These are phyloP conservation scores for Rutidosis leptorrhynchoides DNA, from an alignment of 129 eudicot species.

Conservation along the genomic window DNA sequence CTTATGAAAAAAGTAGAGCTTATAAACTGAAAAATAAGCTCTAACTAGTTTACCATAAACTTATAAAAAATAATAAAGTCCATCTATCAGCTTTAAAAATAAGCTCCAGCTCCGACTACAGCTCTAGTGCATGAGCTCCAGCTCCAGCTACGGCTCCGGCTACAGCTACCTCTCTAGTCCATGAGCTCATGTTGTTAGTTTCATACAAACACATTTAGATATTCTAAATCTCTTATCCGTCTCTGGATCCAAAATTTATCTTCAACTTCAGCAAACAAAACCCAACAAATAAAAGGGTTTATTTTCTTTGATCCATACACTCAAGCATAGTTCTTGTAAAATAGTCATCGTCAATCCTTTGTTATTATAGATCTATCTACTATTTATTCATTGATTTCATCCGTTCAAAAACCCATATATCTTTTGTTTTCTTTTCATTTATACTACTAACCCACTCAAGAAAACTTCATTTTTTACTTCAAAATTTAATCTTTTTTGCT, in stretches of 20 bases:
- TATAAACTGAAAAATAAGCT: too few relatives aligned
- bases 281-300: constrained; percentile 28
- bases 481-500: neutral
- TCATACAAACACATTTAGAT: too few relatives aligned
- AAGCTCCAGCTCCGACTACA: too few relatives aligned
- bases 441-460: constrained; percentile 28
- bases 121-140: too few relatives aligned
- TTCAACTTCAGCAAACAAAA: constrained; percentile 25
- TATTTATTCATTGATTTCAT: constrained; percentile 37
- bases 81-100: too few relatives aligned
- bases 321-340: constrained; percentile 34
- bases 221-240: constrained; percentile 32
- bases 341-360: constrained; percentile 42
- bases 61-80: too few relatives aligned
- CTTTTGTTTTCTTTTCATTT: constrained; percentile 26
- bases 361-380: constrained; percentile 25
- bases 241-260: constrained; percentile 36
- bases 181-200: too few relatives aligned
- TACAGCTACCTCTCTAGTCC: too few relatives aligned
- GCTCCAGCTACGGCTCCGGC: too few relatives aligned
- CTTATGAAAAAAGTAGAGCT: too few relatives aligned
- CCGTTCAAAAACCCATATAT: constrained; percentile 21
- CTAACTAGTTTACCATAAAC: too few relatives aligned
- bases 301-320: constrained; percentile 34
- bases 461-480: constrained; percentile 20